phyloP scores from a whole-genome alignment of 2,329 filamentous ascomycete species.

The Epicoccum sorghinum region DNA sequence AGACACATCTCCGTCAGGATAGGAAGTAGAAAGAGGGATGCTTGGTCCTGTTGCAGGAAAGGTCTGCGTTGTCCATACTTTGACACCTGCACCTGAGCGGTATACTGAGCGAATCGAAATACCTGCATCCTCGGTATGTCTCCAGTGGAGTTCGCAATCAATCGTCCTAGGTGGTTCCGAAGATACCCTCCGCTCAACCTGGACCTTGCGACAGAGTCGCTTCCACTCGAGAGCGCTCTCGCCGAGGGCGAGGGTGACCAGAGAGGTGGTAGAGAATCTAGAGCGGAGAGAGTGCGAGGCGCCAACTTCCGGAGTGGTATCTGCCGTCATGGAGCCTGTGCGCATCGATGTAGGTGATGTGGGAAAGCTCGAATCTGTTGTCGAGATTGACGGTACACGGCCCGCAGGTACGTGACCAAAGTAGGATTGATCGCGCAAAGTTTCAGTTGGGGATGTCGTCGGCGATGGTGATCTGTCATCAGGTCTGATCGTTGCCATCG shows the following conservation, averaged over 20 bases:
- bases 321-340: slow-evolving; percentile 20
- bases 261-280: slow-evolving; percentile 27
- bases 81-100: slow-evolving; percentile 21
- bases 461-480: slow-evolving; percentile 19
- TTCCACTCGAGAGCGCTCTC: slow-evolving; percentile 39
- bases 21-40: slow-evolving; percentile 39
- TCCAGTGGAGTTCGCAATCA: slow-evolving; percentile 38
- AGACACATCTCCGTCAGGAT: slow-evolving; percentile 34
- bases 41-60: slow-evolving; percentile 40
- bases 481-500: slow-evolving; percentile 22
- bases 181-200: slow-evolving; percentile 32
- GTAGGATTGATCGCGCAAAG: slow-evolving; percentile 13
- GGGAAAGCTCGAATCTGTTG: slow-evolving; percentile 22
- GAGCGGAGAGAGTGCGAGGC: slow-evolving; percentile 18
- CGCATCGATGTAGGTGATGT: slow-evolving; percentile 19
- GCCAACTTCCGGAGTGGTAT: slow-evolving; percentile 29
- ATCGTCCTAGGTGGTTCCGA: slow-evolving; percentile 11
- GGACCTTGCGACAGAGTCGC: slow-evolving; percentile 32
- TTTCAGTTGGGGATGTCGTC: slow-evolving; percentile 22
- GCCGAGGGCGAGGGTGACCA: slow-evolving; percentile 34
- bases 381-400: slow-evolving; percentile 31
- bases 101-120: slow-evolving; percentile 34
- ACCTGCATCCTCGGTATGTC: slow-evolving; percentile 35
- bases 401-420: slow-evolving; percentile 23
- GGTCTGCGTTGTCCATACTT: slow-evolving; percentile 35